Evolutionary conservation across 257 asterid species (phyloP).

Genomic region (Solanum clarkiae): DNA sequence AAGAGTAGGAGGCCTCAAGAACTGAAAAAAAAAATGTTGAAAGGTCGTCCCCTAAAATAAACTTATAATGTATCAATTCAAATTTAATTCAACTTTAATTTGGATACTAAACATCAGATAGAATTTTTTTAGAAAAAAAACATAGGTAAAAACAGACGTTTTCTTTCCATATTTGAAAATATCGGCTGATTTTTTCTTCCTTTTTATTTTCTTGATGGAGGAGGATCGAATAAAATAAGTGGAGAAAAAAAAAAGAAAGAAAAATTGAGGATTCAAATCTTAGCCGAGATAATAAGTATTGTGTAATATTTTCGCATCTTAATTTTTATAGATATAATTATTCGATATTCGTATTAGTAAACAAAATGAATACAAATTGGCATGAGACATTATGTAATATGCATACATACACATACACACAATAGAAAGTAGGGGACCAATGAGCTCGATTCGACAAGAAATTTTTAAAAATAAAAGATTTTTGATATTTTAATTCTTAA

Average conservation of each 20-base stretch:
- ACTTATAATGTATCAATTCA: rapidly evolving
- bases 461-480: neutral
- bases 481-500: neutral
- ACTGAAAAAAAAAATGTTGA: neutral
- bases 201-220: neutral
- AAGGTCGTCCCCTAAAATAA: rapidly evolving
- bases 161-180: neutral
- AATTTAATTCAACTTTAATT: neutral
- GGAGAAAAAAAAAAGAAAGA: neutral
- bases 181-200: neutral
- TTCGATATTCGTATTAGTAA: neutral
- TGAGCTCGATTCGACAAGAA: neutral
- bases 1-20: no score
- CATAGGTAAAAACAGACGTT: no score
- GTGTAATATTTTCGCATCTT: neutral
- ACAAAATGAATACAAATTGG: neutral
- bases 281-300: neutral
- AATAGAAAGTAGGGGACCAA: neutral
- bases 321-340: neutral
- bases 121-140: no score
- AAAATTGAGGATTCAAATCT: neutral
- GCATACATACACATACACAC: neutral
- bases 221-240: neutral
- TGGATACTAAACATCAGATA: rapidly evolving
- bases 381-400: neutral